Conservation (phyloP, 2,329 filamentous ascomycete species). For the Zymoseptoria ardabiliae region DNA sequence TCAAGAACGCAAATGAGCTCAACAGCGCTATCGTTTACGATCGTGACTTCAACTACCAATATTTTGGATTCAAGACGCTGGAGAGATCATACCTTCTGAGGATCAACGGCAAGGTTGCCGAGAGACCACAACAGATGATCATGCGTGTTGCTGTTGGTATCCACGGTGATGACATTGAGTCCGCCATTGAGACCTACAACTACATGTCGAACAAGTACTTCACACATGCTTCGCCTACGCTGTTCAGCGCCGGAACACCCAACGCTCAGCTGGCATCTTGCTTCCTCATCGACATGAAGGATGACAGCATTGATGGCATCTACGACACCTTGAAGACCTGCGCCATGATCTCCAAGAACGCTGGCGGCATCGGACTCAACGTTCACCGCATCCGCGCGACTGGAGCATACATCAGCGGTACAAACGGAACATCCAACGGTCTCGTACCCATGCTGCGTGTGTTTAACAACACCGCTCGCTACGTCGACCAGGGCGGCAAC, state of each 20-base stretch:
- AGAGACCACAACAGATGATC: conserved; percentile 98
- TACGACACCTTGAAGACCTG: conserved; percentile 99
- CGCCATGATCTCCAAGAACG: conserved; percentile 99
- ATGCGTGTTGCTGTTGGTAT: conserved; percentile 98
- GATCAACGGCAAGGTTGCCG: conserved; percentile 90
- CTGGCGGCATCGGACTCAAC: conserved; percentile 94
- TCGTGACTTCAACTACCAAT: conserved; percentile 99
- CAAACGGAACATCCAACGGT: conserved; percentile 96
- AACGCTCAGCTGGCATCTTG: conserved; percentile 93
- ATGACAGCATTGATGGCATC: conserved; percentile 98
- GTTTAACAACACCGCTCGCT: conserved; percentile 98
- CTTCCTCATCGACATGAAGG: conserved; percentile 99
- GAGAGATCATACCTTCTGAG: conserved; percentile 96
- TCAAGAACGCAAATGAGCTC: conserved; percentile 92
- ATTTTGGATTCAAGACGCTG: conserved; percentile 98
- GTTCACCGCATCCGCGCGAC: conserved; percentile 95
- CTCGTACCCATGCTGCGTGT: conserved; percentile 97
- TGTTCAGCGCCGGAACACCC: conserved; percentile 96
- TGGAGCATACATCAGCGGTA: conserved; percentile 95
- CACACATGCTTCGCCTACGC: conserved; percentile 93
- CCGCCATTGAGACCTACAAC: conserved; percentile 94
- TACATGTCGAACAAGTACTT: conserved; percentile 99
- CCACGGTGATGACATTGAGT: conserved; percentile 90
- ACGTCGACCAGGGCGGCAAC: conserved; percentile 98
- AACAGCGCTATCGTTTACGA: conserved; percentile 99